These are phyloP conservation scores for Coprinellus micaceus DNA, from an alignment of 768 basidiomycete genomes.

Conservation along the genomic window DNA sequence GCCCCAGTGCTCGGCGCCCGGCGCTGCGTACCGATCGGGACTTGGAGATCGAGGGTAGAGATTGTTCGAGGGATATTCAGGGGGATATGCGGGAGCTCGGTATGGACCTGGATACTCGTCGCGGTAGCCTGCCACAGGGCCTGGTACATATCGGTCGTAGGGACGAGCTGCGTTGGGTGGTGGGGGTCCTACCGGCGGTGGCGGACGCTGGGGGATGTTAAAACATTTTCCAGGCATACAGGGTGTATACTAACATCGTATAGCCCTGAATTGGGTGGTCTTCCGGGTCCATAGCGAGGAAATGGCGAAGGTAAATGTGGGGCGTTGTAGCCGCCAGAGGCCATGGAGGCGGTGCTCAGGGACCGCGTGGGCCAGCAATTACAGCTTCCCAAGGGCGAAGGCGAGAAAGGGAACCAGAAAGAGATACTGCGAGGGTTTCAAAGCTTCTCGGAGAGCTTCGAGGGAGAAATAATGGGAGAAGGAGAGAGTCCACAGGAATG, in stretches of 20 bases:
- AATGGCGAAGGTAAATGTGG: slow-evolving; percentile 29
- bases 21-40: slow-evolving; percentile 45
- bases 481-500: background rate
- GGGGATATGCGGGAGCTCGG: slow-evolving; percentile 35
- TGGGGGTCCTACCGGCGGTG: slow-evolving; percentile 48
- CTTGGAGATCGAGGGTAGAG: slow-evolving; percentile 48
- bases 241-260: slow-evolving; percentile 37
- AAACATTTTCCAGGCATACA: slow-evolving; percentile 6
- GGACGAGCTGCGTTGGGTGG: slow-evolving; percentile 43
- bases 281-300: slow-evolving; percentile 30
- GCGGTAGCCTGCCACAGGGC: slow-evolving; percentile 33
- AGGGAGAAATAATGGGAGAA: background rate
- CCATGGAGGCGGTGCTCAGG: slow-evolving; percentile 29
- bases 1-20: slow-evolving; percentile 35
- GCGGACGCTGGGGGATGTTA: slow-evolving; percentile 33
- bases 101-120: slow-evolving; percentile 41
- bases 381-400: background rate
- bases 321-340: slow-evolving; percentile 39
- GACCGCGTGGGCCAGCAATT: background rate
- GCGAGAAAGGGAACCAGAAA: background rate
- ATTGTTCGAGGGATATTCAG: slow-evolving; percentile 22
- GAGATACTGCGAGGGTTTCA: background rate
- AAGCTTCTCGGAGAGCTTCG: too few relatives aligned
- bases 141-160: slow-evolving; percentile 53
- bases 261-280: slow-evolving; percentile 26